These are phyloP conservation scores for Arthroderma sp. DNA, from an alignment of 2,329 filamentous ascomycete genomes.

Conservation along the genomic window DNA sequence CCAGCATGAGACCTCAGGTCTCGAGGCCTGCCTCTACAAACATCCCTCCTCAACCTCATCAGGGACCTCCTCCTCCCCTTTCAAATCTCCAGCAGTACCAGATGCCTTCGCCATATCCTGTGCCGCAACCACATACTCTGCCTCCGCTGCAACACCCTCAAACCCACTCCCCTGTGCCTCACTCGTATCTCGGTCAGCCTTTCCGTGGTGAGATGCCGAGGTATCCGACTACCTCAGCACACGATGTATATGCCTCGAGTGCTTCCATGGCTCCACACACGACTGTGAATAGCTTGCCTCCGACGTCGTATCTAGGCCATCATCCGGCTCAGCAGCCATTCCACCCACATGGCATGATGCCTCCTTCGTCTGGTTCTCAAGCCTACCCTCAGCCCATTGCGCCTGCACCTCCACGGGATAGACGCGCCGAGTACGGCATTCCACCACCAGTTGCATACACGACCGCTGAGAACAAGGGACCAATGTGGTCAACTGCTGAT, in stretches of 20 bases:
- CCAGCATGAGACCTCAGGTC: conserved; percentile 30
- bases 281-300: conserved; percentile 29
- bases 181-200: conserved; percentile 29
- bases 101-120: conserved; percentile 33
- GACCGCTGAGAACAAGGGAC: conserved; percentile 39
- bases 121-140: conserved; percentile 32
- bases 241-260: conserved; percentile 31
- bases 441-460: conserved; percentile 59
- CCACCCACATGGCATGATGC: conserved; percentile 43
- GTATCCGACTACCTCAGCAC: conserved; percentile 27
- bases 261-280: conserved; percentile 31
- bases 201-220: conserved; percentile 31
- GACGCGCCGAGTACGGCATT: conserved; percentile 45
- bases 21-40: conserved; percentile 33
- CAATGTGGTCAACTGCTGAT: conserved; percentile 36
- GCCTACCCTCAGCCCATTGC: conserved; percentile 65
- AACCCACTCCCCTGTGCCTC: conserved; percentile 30
- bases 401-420: conserved; percentile 48
- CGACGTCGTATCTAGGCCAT: conserved; percentile 30
- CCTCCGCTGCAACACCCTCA: conserved; percentile 35
- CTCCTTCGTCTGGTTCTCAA: conserved; percentile 51
- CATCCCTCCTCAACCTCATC: conserved; percentile 27
- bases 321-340: conserved; percentile 28
- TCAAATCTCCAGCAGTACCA: conserved; percentile 35
- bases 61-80: conserved; percentile 24